Conservation (phyloP, 805 yeast species). For the Ogataea henricii region DNA sequence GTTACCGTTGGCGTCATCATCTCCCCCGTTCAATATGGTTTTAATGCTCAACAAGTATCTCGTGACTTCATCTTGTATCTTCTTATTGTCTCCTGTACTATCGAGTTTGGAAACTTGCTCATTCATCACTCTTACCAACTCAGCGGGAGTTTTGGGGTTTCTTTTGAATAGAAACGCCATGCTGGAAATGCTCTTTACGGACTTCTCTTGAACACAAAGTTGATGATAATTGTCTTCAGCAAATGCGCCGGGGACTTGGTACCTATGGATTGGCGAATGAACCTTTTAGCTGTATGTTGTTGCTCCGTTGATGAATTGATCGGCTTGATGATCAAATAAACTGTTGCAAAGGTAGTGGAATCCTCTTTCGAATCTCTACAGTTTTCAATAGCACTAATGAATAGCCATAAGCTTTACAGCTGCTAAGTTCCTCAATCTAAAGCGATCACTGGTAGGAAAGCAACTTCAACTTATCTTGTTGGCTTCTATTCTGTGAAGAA, state of each 20-base stretch:
- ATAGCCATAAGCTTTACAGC: constrained; percentile 5
- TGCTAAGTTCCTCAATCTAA: neutral
- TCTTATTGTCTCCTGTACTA: constrained; percentile 40
- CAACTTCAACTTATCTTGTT: neutral
- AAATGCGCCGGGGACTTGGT: neutral
- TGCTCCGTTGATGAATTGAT: neutral
- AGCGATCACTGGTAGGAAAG: neutral
- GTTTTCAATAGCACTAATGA: constrained; percentile 6
- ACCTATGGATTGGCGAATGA: neutral
- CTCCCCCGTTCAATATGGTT: constrained; percentile 56
- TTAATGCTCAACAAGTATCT: constrained; percentile 66
- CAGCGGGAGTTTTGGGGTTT: constrained; percentile 87
- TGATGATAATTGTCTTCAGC: neutral
- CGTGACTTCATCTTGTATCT: constrained; percentile 70
- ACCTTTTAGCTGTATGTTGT: neutral
- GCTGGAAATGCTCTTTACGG: neutral
- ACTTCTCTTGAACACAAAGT: neutral
- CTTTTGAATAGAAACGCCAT: constrained; percentile 93
- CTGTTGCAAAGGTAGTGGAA: neutral
- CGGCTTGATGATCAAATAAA: neutral
- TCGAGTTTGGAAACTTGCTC: constrained; percentile 74
- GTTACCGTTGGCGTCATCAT: constrained; percentile 44
- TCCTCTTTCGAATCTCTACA: neutral
- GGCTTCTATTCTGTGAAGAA: neutral
- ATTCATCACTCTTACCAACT: constrained; percentile 70